phyloP scores from a whole-genome alignment of 2,329 filamentous ascomycete species.

The Botrytis paeoniae region DNA sequence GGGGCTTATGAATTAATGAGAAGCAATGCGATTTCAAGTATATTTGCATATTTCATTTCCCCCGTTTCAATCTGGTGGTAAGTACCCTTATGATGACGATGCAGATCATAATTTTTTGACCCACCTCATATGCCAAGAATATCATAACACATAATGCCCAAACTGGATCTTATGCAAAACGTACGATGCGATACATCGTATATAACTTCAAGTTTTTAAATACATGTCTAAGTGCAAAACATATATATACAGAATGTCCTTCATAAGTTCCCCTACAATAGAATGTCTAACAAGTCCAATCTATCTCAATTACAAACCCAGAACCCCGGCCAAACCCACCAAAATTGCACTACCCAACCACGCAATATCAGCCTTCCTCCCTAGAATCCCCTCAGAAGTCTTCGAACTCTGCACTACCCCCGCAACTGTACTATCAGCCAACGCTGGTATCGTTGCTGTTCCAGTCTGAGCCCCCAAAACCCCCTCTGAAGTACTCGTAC shows the following conservation, averaged over 20 bases:
- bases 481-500: background rate
- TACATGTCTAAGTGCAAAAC: background rate
- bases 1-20: slow-evolving; percentile 1
- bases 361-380: background rate
- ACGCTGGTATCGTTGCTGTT: background rate
- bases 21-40: background rate
- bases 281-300: background rate
- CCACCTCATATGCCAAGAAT: background rate
- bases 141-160: background rate
- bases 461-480: background rate
- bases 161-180: background rate
- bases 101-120: slow-evolving; percentile 1
- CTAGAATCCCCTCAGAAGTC: no score
- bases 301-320: background rate
- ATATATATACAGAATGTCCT: background rate
- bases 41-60: slow-evolving; percentile 4
- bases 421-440: background rate
- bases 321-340: background rate
- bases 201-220: background rate
- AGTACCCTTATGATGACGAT: background rate
- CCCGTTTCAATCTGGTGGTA: background rate
- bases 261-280: no score
- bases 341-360: background rate
- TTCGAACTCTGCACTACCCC: background rate
- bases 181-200: background rate